phyloP scores from a whole-genome alignment of 139 green algal species.

The Pseudopediastrum boryanum region DNA sequence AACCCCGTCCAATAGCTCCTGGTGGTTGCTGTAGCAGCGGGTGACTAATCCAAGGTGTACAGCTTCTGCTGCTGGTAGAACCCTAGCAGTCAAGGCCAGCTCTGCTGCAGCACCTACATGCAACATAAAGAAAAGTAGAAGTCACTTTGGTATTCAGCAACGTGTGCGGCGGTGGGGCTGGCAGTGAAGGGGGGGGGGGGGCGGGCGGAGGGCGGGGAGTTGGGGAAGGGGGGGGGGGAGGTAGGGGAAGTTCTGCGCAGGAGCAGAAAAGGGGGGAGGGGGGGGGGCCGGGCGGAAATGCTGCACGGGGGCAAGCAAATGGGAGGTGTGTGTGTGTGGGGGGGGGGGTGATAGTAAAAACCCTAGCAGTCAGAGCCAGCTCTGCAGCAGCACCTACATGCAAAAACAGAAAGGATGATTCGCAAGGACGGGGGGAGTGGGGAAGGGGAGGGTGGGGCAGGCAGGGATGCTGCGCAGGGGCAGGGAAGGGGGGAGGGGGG shows the following conservation, averaged over 20 bases:
- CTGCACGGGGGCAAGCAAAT: not conserved
- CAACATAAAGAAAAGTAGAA: not conserved
- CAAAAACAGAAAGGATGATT: not conserved
- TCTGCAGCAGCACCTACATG: constrained; percentile 64
- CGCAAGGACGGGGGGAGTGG: not conserved
- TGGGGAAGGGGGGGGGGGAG: too few relatives aligned
- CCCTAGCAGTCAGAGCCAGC: constrained; percentile 85
- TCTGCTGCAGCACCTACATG: constrained; percentile 64
- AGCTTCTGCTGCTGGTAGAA: too few relatives aligned
- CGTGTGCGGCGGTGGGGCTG: not conserved
- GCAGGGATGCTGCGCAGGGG: not conserved
- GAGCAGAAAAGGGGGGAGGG: too few relatives aligned
- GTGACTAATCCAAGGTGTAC: too few relatives aligned
- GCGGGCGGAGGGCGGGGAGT: too few relatives aligned
- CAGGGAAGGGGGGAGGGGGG: not conserved
- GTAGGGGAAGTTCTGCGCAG: too few relatives aligned
- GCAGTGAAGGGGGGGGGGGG: not conserved
- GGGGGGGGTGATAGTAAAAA: too few relatives aligned
- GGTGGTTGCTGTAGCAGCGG: too few relatives aligned
- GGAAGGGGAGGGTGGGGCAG: too few relatives aligned
- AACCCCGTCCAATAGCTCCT: too few relatives aligned
- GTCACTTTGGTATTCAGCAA: not conserved
- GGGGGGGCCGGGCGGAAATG: too few relatives aligned
- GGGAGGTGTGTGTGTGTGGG: too few relatives aligned
- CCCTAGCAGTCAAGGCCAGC: constrained; percentile 85